phyloP scores from a whole-genome alignment of 306 rosid genomes.

The Geum urbanum region DNA sequence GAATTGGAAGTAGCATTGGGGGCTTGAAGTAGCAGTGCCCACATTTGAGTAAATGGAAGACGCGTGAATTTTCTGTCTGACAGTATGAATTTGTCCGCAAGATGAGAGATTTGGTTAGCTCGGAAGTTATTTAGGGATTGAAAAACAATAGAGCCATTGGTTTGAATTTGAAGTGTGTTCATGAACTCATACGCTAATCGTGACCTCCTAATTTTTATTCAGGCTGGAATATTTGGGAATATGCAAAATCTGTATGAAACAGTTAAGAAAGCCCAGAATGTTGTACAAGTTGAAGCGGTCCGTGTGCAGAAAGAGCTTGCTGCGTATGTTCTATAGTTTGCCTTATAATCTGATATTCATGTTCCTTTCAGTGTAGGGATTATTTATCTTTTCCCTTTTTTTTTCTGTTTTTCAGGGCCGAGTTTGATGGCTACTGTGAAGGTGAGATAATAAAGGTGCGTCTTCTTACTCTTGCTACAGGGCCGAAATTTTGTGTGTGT shows the following conservation, averaged over 20 bases:
- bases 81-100: neutral
- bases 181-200: neutral
- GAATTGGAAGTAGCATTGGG: neutral
- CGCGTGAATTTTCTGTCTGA: neutral
- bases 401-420: slow-evolving; percentile 54
- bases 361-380: neutral
- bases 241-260: slow-evolving; percentile 79
- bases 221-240: slow-evolving; percentile 75
- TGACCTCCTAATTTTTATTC: slow-evolving; percentile 26
- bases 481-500: neutral
- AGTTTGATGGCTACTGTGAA: slow-evolving; percentile 84
- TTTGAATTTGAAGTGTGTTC: neutral
- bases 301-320: slow-evolving; percentile 88
- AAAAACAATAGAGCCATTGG: neutral
- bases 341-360: neutral
- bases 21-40: too few relatives aligned
- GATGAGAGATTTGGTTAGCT: neutral
- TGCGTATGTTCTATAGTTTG: slow-evolving; percentile 40
- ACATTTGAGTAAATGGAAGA: too few relatives aligned
- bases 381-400: slow-evolving; percentile 14
- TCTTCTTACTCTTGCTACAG: slow-evolving; percentile 10
- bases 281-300: slow-evolving; percentile 83
- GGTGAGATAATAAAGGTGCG: slow-evolving; percentile 74
- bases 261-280: slow-evolving; percentile 80
- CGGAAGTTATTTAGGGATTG: neutral